Conservation (phyloP, 768 basidiomycete species). For the Lyophyllum decastes region DNA sequence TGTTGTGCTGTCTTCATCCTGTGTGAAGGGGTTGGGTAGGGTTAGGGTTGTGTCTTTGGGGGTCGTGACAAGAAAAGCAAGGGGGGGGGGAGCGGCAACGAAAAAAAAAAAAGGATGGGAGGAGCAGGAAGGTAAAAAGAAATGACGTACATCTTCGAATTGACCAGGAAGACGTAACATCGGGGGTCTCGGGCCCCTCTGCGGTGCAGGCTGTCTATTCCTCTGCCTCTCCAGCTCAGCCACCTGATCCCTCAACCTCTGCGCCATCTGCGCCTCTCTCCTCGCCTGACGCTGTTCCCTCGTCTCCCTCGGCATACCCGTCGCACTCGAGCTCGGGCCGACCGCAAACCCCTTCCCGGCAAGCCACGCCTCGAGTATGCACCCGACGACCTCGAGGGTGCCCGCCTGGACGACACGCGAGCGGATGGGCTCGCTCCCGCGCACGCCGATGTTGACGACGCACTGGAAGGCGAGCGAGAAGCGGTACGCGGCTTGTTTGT, state of each 20-base stretch:
- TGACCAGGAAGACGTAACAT: conserved; percentile 4
- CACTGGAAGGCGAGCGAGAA: conserved; percentile 96
- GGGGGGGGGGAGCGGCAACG: conserved; percentile 9
- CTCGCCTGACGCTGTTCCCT: conserved; percentile 71
- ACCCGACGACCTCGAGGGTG: conserved; percentile 90
- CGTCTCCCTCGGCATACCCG: conserved; percentile 72
- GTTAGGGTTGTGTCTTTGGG: too few relatives aligned
- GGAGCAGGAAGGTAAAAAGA: background rate
- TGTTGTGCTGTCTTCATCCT: too few relatives aligned
- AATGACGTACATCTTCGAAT: conserved; percentile 19
- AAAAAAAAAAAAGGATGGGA: too few relatives aligned
- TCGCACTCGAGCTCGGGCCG: conserved; percentile 76
- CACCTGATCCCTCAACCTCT: conserved; percentile 61
- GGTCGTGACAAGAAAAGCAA: background rate
- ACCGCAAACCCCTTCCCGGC: conserved; percentile 86
- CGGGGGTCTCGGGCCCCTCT: conserved; percentile 4
- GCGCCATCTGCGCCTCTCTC: conserved; percentile 54
- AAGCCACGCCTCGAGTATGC: conserved; percentile 92
- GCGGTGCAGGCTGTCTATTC: conserved; percentile 24
- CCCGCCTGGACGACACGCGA: conserved; percentile 94
- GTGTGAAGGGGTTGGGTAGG: too few relatives aligned
- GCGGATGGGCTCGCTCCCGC: conserved; percentile 91
- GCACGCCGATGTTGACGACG: conserved; percentile 94
- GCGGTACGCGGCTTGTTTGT: conserved; percentile 84
- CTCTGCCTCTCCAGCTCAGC: conserved; percentile 59